phyloP scores from a whole-genome alignment of 768 basidiomycete species.

The Leccinum uliginosum region DNA sequence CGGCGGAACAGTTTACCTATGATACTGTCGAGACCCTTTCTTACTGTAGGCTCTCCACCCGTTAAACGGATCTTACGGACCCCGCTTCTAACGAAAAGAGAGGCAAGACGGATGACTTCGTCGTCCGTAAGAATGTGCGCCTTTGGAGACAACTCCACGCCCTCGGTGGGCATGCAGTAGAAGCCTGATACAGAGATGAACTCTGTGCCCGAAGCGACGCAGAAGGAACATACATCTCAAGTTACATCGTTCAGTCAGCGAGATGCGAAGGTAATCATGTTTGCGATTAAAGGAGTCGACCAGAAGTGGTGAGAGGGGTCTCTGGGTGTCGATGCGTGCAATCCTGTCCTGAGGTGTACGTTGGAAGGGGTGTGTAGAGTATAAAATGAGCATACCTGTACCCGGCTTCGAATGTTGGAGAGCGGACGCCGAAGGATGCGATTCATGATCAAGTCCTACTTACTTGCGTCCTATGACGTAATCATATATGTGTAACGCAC shows the following conservation, averaged over 20 bases:
- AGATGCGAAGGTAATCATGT: slow-evolving; percentile 88
- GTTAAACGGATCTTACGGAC: slow-evolving; percentile 86
- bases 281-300: slow-evolving; percentile 63
- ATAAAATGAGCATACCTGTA: slow-evolving; percentile 15
- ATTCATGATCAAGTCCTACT: slow-evolving; percentile 2
- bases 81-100: slow-evolving; percentile 75
- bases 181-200: slow-evolving; percentile 49
- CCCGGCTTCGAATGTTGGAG: slow-evolving; percentile 13
- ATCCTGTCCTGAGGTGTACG: slow-evolving; percentile 46
- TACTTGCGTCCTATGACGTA: not conserved
- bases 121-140: slow-evolving; percentile 68
- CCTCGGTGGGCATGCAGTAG: slow-evolving; percentile 88
- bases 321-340: slow-evolving; percentile 44
- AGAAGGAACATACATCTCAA: slow-evolving; percentile 57
- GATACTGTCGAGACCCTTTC: slow-evolving; percentile 68
- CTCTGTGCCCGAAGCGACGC: not conserved
- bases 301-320: slow-evolving; percentile 48
- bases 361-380: not conserved
- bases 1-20: slow-evolving; percentile 45
- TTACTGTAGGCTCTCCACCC: slow-evolving; percentile 83
- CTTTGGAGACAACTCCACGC: slow-evolving; percentile 68
- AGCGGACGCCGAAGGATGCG: slow-evolving; percentile 11
- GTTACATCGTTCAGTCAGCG: slow-evolving; percentile 84
- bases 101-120: slow-evolving; percentile 69
- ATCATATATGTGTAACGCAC: not conserved